These are phyloP conservation scores for Auricularia cornea DNA, from an alignment of 768 basidiomycete species.

Conservation along the genomic window DNA sequence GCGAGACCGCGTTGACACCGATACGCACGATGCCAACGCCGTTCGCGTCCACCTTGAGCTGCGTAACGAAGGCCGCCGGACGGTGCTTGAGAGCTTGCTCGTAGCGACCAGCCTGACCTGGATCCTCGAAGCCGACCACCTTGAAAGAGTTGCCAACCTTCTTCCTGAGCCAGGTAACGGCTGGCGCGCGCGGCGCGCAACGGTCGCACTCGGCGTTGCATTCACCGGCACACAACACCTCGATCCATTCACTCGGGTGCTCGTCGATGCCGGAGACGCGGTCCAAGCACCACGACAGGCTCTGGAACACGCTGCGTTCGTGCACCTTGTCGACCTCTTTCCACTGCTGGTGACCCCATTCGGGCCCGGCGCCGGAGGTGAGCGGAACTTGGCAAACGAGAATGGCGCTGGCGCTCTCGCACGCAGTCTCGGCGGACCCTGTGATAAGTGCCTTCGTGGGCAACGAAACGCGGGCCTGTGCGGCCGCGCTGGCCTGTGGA, in stretches of 20 bases:
- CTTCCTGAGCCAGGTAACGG: constrained; percentile 71
- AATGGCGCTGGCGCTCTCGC: constrained; percentile 67
- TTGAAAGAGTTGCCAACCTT: constrained; percentile 50
- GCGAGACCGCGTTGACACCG: constrained; percentile 79
- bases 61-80: constrained; percentile 80
- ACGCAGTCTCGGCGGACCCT: constrained; percentile 49
- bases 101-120: constrained; percentile 78
- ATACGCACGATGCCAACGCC: constrained; percentile 67
- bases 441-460: constrained; percentile 49
- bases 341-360: constrained; percentile 75
- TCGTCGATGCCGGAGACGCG: constrained; percentile 69
- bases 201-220: constrained; percentile 52
- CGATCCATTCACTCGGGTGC: constrained; percentile 60
- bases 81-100: constrained; percentile 82
- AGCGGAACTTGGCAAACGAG: constrained; percentile 72
- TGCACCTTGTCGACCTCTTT: constrained; percentile 78
- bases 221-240: constrained; percentile 35
- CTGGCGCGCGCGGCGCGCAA: constrained; percentile 74
- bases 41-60: constrained; percentile 53
- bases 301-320: constrained; percentile 71
- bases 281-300: constrained; percentile 81
- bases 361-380: constrained; percentile 55
- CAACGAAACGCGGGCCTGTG: constrained; percentile 56
- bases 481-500: constrained; percentile 41
- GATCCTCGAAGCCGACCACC: constrained; percentile 79